A percentile compares a stretch with the other conserved stretches of the same genome.
Evolutionary conservation across 148 eudicot genomes (phyloP).

Genomic region (Heliamphora exappendiculata): DNA sequence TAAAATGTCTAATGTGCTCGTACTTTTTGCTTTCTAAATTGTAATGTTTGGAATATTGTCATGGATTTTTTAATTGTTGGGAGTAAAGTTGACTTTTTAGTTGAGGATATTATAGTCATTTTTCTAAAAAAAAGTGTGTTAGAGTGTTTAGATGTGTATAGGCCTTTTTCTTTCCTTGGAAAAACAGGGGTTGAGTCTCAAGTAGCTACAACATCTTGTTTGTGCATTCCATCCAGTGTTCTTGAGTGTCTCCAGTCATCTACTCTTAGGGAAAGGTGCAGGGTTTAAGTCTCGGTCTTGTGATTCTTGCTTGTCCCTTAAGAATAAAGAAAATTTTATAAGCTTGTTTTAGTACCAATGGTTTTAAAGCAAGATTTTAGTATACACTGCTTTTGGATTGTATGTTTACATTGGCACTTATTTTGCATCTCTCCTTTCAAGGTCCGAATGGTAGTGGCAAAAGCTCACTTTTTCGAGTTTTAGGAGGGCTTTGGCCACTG

Average conservation of each 20-base stretch:
- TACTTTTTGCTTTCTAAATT: too few relatives aligned
- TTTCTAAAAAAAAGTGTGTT: too few relatives aligned
- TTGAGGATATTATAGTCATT: too few relatives aligned
- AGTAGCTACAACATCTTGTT: too few relatives aligned
- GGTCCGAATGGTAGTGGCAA: constrained; percentile 99
- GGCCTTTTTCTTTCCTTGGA: too few relatives aligned
- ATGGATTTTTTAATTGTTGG: too few relatives aligned
- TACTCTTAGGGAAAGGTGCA: neutral
- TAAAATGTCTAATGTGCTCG: too few relatives aligned
- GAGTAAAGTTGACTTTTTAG: too few relatives aligned
- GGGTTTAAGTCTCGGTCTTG: neutral
- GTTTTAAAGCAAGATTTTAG: neutral
- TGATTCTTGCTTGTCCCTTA: neutral
- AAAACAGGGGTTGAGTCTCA: too few relatives aligned
- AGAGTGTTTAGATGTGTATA: too few relatives aligned
- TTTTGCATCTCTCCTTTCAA: constrained; percentile 22
- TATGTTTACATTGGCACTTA: neutral
- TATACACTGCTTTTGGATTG: neutral
- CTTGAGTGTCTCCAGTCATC: neutral
- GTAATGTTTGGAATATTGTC: too few relatives aligned
- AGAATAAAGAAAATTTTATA: neutral
- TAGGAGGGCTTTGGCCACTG: constrained; percentile 97
- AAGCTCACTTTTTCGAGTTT: constrained; percentile 94
- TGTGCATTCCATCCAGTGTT: constrained; percentile 3
- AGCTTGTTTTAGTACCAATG: neutral